Evolutionary conservation across 495 filamentous ascomycete genomes (phyloP).

Genomic region (Eremomyces bilateralis): DNA sequence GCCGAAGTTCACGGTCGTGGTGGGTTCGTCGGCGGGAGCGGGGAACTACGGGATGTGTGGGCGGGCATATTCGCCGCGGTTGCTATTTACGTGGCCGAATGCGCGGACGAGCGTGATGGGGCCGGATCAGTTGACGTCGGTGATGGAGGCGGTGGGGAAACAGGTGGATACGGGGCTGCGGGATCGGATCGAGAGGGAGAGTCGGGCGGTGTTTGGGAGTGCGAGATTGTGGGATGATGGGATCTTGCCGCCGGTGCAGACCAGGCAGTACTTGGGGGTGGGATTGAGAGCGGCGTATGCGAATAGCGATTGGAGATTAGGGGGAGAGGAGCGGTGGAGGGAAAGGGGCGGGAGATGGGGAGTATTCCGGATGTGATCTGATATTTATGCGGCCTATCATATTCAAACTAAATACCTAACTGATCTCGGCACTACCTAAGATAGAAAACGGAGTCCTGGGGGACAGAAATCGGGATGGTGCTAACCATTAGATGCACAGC

Average conservation of each 20-base stretch:
- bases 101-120: slow-evolving; percentile 94
- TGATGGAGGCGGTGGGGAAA: slow-evolving; percentile 89
- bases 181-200: slow-evolving; percentile 73
- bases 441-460: too few relatives aligned
- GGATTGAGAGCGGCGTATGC: slow-evolving; percentile 52
- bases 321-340: slow-evolving; percentile 41
- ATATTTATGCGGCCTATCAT: too few relatives aligned
- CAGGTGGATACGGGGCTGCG: slow-evolving; percentile 61
- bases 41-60: slow-evolving; percentile 78
- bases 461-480: too few relatives aligned
- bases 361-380: slow-evolving; percentile 1
- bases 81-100: slow-evolving; percentile 97
- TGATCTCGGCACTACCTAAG: too few relatives aligned
- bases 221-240: slow-evolving; percentile 94
- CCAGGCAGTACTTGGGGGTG: slow-evolving; percentile 60
- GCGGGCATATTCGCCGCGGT: slow-evolving; percentile 74
- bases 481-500: too few relatives aligned
- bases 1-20: slow-evolving; percentile 90
- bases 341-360: neutral
- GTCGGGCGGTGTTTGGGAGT: slow-evolving; percentile 65
- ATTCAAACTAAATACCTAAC: too few relatives aligned
- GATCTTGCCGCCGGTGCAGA: slow-evolving; percentile 76
- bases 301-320: slow-evolving; percentile 37
- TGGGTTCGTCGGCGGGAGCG: slow-evolving; percentile 58
- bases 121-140: slow-evolving; percentile 68